Base-by-base conservation (phyloP, 176 grass and related monocot species). In the Rhynchospora breviuscula region DNA sequence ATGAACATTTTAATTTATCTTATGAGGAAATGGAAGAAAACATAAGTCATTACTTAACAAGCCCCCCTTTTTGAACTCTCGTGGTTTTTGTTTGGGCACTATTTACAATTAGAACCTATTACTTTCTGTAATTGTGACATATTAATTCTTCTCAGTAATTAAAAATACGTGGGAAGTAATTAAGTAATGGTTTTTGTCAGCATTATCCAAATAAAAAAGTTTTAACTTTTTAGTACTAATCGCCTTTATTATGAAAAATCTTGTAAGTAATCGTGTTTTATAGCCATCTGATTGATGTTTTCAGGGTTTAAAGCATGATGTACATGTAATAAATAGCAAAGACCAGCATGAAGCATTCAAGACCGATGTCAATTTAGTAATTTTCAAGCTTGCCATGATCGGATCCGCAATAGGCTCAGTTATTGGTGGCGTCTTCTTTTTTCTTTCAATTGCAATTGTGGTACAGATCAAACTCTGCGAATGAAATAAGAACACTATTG, bases 271-370 rank as follows among this genome's bases (percentile, higher is more conserved):
- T 45, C 8, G 4, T 73, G 44, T 65, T 48, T 74, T 52, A 75
- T 52, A 2, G 21, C n/a, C 21, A 48, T 69, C 18, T 13, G 29
- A 54, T 60, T 40, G 15, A 80, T 7, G 22, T 72, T 62, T 61
- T 10, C 75, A 80, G 61, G 75, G 84, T 56, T 79, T 80, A 33
- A 86, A 86, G 84, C 84, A 79, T 66, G 84, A 75, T 79, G 31
- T 86, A 13, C 61, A 69, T 21, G 40, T 86, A 22, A 63, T 80
- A 62, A 86, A 86, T 43, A 58, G 59, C 59, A 86, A 80, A 0
- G 84, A 86, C 48, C 67, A 56, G 11, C 60, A 86, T 46, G 84
- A 86, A 63, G 23, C 61, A 3, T 57, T 86, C 59, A 76, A 79
- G 60, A 59, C 84, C 49, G n/a, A 69, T 60, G 33, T 80, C 44